These are phyloP conservation scores for Withania somnifera DNA, from an alignment of 305 asterid species.

Conservation along the genomic window DNA sequence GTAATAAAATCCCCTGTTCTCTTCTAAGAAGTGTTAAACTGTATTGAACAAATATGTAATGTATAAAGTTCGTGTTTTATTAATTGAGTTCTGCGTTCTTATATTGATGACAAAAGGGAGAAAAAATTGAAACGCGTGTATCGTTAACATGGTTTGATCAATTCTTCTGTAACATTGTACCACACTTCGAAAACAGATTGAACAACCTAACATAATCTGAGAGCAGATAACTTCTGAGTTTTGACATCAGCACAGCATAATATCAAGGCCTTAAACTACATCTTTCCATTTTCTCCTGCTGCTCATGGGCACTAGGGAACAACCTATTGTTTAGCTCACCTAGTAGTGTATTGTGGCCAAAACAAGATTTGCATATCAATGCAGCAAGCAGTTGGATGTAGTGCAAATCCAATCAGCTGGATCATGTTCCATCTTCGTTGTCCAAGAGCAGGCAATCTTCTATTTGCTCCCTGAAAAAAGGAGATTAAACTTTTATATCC, in stretches of 20 bases:
- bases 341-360: background rate
- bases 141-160: background rate
- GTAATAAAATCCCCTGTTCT: background rate
- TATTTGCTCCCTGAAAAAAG: slow-evolving; percentile 46
- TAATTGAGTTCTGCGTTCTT: background rate
- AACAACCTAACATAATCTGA: background rate
- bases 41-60: background rate
- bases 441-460: slow-evolving; percentile 45
- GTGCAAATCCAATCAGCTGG: background rate
- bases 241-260: background rate
- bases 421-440: slow-evolving; percentile 28
- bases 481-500: background rate
- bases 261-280: background rate
- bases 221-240: background rate
- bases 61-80: background rate
- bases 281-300: background rate
- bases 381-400: background rate
- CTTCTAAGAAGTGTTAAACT: background rate
- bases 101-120: background rate
- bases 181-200: background rate
- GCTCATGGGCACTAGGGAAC: background rate
- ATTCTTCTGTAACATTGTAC: background rate
- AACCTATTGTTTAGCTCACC: background rate
- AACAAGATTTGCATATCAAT: background rate
- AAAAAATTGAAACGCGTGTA: background rate